A percentile compares a stretch with the other conserved stretches of the same genome.
Conservation (phyloP, 2,329 filamentous ascomycete species). For the Pseudocercospora crystallina region DNA sequence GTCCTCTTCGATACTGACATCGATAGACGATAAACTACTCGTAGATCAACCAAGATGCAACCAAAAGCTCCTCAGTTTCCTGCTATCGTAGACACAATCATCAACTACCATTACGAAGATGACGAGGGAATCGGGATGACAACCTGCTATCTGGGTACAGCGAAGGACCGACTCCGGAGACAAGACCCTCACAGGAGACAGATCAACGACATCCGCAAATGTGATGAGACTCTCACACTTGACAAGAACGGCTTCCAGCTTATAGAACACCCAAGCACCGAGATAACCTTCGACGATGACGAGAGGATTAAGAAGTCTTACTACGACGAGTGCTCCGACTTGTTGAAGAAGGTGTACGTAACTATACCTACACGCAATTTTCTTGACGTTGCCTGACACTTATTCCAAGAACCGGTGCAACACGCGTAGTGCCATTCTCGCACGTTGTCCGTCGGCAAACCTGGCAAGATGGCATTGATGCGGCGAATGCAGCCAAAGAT, state of each 20-base stretch:
- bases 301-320: constrained; percentile 10
- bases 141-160: constrained; percentile 7
- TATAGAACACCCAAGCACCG: not conserved
- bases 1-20: no score
- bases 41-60: no score
- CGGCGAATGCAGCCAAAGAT: no score
- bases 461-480: no score
- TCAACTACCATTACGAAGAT: no score
- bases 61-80: no score
- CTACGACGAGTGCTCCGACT: constrained; percentile 7
- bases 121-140: no score
- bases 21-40: no score
- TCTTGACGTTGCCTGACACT: not conserved
- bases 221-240: no score
- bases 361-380: not conserved
- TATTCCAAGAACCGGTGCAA: not conserved
- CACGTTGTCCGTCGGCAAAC: no score
- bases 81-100: no score
- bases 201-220: constrained; percentile 1
- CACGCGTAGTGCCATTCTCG: not conserved
- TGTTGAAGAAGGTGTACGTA: constrained; percentile 9
- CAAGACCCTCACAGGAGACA: not conserved
- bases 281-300: constrained; percentile 11
- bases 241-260: constrained; percentile 13
- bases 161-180: not conserved